Conservation (phyloP, 345 rosid genomes). For the Kandelia obovata region DNA sequence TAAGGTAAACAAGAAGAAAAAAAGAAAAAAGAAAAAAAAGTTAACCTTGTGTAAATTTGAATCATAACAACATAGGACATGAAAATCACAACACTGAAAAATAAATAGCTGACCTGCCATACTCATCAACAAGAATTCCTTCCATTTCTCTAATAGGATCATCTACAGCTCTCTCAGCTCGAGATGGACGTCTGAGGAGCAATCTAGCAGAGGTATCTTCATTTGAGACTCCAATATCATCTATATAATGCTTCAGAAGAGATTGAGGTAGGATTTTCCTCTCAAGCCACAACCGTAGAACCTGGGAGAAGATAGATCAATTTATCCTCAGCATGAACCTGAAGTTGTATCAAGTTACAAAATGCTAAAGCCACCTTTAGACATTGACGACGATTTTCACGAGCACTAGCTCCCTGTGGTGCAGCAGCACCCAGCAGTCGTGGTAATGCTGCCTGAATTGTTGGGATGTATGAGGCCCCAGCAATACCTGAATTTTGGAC, state of each 20-base stretch:
- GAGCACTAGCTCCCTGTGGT: conserved; percentile 77
- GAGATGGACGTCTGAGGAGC: conserved; percentile 77
- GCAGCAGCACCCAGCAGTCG: conserved; percentile 95
- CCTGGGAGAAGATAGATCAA: conserved; percentile 44
- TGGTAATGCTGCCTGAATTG: conserved; percentile 83
- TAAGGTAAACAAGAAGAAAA: too few species aligned
- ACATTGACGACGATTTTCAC: conserved; percentile 96
- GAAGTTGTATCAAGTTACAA: neutral
- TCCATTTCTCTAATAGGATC: conserved; percentile 98
- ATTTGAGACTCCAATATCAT: conserved; percentile 75
- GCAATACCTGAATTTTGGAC: conserved; percentile 53
- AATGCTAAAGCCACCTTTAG: conserved; percentile 56
- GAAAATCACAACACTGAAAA: neutral
- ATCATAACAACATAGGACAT: too few species aligned
- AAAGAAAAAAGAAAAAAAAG: too few species aligned
- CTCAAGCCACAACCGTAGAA: conserved; percentile 84
- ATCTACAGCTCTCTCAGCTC: conserved; percentile 84
- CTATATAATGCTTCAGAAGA: conserved; percentile 67
- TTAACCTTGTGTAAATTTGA: too few species aligned
- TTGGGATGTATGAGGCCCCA: conserved; percentile 79
- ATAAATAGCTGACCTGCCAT: conserved; percentile 72
- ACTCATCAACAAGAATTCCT: conserved; percentile 97
- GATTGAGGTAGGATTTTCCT: conserved; percentile 84
- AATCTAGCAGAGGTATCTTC: conserved; percentile 58
- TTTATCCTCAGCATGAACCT: conserved; percentile 16